Conservation (phyloP, 305 asterid species). For the Stenogyne calaminthoides region DNA sequence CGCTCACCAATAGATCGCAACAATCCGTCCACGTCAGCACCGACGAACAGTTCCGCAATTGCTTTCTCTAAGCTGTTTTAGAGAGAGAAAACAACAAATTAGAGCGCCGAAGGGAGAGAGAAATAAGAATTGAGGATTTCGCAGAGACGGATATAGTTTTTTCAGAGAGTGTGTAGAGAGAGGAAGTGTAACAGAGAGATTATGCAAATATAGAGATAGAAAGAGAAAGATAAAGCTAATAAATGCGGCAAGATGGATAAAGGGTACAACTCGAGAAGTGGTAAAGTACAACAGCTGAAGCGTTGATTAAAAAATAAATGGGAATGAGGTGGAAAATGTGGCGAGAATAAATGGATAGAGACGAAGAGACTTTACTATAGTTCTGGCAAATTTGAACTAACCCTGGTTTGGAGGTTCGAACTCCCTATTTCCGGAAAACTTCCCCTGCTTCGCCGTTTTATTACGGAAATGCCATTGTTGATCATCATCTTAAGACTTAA, state of each 20-base stretch:
- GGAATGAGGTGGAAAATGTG: conserved; percentile 50
- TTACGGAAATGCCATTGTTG: conserved; percentile 28
- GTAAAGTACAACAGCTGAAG: conserved; percentile 33
- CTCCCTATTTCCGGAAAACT: background rate
- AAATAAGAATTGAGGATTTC: conserved; percentile 16
- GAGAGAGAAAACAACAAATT: conserved; percentile 24
- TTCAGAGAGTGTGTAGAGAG: conserved; percentile 25
- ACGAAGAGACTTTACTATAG: conserved; percentile 37
- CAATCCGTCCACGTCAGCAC: conserved; percentile 40
- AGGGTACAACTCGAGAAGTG: conserved; percentile 28
- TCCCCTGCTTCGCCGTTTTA: background rate
- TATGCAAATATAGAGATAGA: conserved; percentile 31
- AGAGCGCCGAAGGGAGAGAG: conserved; percentile 27
- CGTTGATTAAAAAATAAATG: background rate
- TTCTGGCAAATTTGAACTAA: conserved; percentile 26
- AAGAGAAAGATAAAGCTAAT: conserved; percentile 35
- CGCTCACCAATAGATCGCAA: conserved; percentile 42
- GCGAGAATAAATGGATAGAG: conserved; percentile 43
- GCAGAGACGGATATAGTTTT: conserved; percentile 34
- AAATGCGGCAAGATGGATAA: conserved; percentile 39
- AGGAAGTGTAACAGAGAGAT: conserved; percentile 27
- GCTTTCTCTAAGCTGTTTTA: conserved; percentile 6
- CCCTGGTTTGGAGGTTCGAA: conserved; percentile 31
- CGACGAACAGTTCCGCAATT: conserved; percentile 22
- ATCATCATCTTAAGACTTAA: background rate